These are phyloP conservation scores for Tricholoma bakamatsutake DNA, from an alignment of 768 basidiomycete species.

Conservation along the genomic window DNA sequence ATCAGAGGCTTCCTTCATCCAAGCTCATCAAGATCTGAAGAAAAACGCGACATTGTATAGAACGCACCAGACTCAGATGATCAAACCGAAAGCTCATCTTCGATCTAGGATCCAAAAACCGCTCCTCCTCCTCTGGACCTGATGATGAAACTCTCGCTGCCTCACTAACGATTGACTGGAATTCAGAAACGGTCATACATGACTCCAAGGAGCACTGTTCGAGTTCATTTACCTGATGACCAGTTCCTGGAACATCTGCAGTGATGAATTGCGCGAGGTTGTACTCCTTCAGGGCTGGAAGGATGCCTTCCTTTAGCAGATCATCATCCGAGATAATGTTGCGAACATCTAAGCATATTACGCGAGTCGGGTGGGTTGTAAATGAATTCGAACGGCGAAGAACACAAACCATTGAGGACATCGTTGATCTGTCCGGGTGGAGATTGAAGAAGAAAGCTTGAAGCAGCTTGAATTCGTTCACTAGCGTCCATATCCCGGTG, in stretches of 20 bases:
- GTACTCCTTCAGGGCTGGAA: constrained; percentile 76
- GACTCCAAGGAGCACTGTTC: background rate
- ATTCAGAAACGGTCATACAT: constrained; percentile 2
- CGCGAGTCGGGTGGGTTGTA: constrained; percentile 6
- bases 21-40: constrained; percentile 4
- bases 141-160: constrained; percentile 46
- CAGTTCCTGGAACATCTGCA: constrained; percentile 72
- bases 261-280: constrained; percentile 85
- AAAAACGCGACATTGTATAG: background rate
- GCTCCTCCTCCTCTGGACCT: constrained; percentile 44
- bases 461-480: constrained; percentile 67
- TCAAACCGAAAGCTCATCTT: constrained; percentile 79
- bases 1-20: constrained; percentile 68
- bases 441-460: constrained; percentile 78
- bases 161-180: constrained; percentile 77
- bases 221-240: constrained; percentile 59
- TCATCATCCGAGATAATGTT: constrained; percentile 86
- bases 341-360: constrained; percentile 64
- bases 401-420: constrained; percentile 74
- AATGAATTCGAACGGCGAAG: constrained; percentile 6
- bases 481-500: constrained; percentile 43
- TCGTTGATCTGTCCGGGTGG: constrained; percentile 98
- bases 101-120: constrained; percentile 82
- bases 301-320: constrained; percentile 69
- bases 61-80: constrained; percentile 73